Evolutionary conservation across 2,329 filamentous ascomycete species (phyloP).

Genomic region (Fusarium begoniae): DNA sequence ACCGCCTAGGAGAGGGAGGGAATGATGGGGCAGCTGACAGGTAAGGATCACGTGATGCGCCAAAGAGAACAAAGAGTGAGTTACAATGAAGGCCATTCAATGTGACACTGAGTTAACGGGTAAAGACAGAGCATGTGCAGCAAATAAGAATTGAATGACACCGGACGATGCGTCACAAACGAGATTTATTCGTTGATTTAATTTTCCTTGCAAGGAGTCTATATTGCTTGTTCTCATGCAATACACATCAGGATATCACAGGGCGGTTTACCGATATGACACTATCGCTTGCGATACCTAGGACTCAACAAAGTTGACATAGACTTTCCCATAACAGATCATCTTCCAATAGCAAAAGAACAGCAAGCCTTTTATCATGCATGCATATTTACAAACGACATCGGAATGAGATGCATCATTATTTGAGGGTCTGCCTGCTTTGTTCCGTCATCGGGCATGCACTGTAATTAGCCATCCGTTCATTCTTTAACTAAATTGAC

Average conservation of each 20-base stretch:
- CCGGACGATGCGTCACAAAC: background rate
- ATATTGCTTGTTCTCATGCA: background rate
- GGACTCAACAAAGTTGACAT: background rate
- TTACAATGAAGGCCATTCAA: background rate
- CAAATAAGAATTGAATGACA: background rate
- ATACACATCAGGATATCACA: background rate
- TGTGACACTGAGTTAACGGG: background rate
- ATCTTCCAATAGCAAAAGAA: background rate
- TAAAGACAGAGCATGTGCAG: constrained; percentile 6
- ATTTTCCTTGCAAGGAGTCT: background rate
- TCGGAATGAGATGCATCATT: constrained; percentile 2
- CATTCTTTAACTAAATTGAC: background rate
- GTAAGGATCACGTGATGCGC: constrained; percentile 39
- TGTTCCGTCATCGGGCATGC: background rate
- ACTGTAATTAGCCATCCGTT: background rate
- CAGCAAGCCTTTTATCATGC: background rate
- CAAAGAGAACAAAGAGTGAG: constrained; percentile 16
- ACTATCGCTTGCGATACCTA: background rate
- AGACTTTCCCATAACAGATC: background rate
- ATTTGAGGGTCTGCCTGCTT: background rate
- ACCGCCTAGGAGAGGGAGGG: constrained; percentile 25
- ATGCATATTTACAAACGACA: background rate
- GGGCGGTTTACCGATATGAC: background rate
- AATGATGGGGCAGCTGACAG: constrained; percentile 40
- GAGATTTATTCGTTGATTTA: background rate